Base-by-base conservation (phyloP, 1,139 yeast species). In the Hemisphaericaspora lyxosophila region DNA sequence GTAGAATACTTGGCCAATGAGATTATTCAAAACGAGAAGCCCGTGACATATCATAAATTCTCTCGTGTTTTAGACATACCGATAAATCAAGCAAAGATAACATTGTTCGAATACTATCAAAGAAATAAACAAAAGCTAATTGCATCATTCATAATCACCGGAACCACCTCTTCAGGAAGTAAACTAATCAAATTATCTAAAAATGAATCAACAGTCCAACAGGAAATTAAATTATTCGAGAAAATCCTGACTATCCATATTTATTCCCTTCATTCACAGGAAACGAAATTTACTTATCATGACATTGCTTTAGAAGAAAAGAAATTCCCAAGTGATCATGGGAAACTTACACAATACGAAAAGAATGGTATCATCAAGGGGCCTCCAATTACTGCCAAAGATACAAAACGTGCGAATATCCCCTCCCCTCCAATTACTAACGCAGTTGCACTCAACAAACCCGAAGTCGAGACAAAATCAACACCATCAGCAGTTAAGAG, bases 141-240 rank as follows among this genome's bases (percentile, higher is more conserved):
- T 9, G 74, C 73, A 1, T 51, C 67, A 0, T 69, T 64, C 40
- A 41, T 70, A 2, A 60, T 63, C 18, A 55, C 61, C 2, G 75
- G 75, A 0, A 25, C 23, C 4, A 43, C 42, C 14, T 15, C 27
- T 2, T 18, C 43, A 4, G 46, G 40, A 7, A 22, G 30, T 16
- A 33, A 30, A 17, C 42, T 49, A 27, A 42, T 67, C 20, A 57
- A 57, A 37, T 42, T 60, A 23, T 52, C 55, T 7, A 48, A 50
- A 3, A 54, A 54, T 36, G 57, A 54, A 31, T 31, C 32, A 4
- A 46, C 47, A 2, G 39, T 59, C 32, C 53, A 49, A 4, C 42
- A 48, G 2, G 53, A 45, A 23, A 25, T 54, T 18, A 42, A 46
- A n/a, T 14, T 28, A 13, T 60, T 64, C 32, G 55, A 51, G 13